A percentile compares a stretch with the other conserved stretches of the same genome.
These are phyloP conservation scores for Mortierella antarctica DNA, from an alignment of 192 early-diverging fungal genomes.

Conservation along the genomic window DNA sequence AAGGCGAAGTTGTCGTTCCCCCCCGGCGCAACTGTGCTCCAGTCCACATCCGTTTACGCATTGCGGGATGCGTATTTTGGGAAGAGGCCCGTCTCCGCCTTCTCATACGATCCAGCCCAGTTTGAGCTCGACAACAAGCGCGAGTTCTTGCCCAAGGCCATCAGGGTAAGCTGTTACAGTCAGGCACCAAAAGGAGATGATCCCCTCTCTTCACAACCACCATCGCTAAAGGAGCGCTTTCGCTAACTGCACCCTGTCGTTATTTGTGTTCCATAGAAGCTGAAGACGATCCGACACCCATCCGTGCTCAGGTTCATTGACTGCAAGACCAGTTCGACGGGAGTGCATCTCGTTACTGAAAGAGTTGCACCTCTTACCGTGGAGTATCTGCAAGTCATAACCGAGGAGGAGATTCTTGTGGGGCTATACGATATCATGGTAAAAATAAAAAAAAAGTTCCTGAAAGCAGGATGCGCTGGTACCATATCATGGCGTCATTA, in stretches of 20 bases:
- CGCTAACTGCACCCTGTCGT: neutral
- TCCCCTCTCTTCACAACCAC: neutral
- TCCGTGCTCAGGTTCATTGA: constrained; percentile 51
- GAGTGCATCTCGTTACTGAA: constrained; percentile 49
- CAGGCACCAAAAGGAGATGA: neutral
- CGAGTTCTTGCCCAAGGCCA: constrained; percentile 50
- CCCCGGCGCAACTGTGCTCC: constrained; percentile 22
- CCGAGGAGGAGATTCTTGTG: constrained; percentile 47
- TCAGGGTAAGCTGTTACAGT: constrained; percentile 21
- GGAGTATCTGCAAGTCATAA: constrained; percentile 38
- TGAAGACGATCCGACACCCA: constrained; percentile 50
- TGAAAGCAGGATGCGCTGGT: neutral
- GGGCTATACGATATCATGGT: constrained; percentile 52
- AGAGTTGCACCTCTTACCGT: constrained; percentile 34
- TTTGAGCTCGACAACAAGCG: constrained; percentile 41
- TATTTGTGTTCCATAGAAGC: constrained; percentile 31
- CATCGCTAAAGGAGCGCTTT: neutral
- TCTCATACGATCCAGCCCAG: constrained; percentile 45
- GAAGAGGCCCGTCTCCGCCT: constrained; percentile 38
- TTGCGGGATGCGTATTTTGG: constrained; percentile 38
- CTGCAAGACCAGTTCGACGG: constrained; percentile 40
- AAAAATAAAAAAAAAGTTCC: neutral
- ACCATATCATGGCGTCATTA: neutral
- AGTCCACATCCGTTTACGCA: constrained; percentile 28
- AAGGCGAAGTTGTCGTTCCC: constrained; percentile 35